These are phyloP conservation scores for Cladosporium sp. DNA, from an alignment of 2,329 filamentous ascomycete genomes.

Conservation along the genomic window DNA sequence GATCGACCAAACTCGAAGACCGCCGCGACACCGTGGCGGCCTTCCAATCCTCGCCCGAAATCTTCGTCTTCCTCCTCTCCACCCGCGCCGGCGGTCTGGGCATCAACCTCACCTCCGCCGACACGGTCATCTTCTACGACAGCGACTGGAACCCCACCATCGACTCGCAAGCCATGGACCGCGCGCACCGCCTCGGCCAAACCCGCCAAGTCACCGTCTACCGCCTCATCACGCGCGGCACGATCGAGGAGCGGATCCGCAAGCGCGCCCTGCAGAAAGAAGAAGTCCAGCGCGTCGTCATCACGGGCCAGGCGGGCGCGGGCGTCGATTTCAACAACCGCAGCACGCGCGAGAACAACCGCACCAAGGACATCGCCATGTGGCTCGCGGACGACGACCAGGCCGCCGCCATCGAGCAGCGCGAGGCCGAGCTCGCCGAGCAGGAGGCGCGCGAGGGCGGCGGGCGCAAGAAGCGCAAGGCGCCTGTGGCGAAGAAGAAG, in stretches of 20 bases:
- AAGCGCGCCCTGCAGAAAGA: conserved; percentile 97
- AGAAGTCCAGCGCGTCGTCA: conserved; percentile 96
- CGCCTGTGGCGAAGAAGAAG: conserved; percentile 52
- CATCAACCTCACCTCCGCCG: conserved; percentile 94
- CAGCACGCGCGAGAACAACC: conserved; percentile 76
- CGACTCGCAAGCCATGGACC: conserved; percentile 98
- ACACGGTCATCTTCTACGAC: conserved; percentile 99
- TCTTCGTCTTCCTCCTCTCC: conserved; percentile 94
- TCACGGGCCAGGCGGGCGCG: conserved; percentile 67
- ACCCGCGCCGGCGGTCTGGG: conserved; percentile 96
- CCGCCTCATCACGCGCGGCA: conserved; percentile 91
- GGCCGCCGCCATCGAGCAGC: conserved; percentile 86
- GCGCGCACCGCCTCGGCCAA: conserved; percentile 94
- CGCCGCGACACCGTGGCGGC: conserved; percentile 93
- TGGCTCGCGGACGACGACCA: conserved; percentile 98
- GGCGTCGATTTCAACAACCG: conserved; percentile 92
- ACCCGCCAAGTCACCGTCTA: conserved; percentile 96
- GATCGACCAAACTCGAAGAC: conserved; percentile 95
- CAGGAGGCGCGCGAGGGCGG: conserved; percentile 56
- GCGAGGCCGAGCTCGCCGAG: conserved; percentile 78
- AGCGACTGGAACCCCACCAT: conserved; percentile 99
- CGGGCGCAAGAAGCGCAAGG: conserved; percentile 48
- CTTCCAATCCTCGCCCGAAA: conserved; percentile 90
- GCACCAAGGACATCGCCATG: conserved; percentile 97
- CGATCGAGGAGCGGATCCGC: conserved; percentile 96